Evolutionary conservation across 805 yeast genomes (phyloP), one percentile per base, ranked within the genome.

Genomic region (Naumovozyma dairenensis): DNA sequence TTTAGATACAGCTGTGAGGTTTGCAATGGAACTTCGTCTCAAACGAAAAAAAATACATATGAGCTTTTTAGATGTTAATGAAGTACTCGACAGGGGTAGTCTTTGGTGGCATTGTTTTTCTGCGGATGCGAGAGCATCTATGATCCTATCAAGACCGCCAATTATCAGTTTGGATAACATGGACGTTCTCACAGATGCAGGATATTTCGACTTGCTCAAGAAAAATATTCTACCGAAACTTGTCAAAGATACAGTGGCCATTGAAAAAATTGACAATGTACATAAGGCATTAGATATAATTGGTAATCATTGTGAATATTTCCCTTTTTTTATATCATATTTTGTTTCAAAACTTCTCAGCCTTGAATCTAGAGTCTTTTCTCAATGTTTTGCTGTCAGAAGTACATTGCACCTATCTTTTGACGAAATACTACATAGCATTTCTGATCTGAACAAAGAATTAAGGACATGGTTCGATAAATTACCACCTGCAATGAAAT

Each of bases 21-120:
- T 65, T 40, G 79, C 79, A 0, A 70, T 67, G 30, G 77, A 72
- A 25, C 44, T 74, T 47, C 82, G 82, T 0, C 56, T 80, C 5
- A 73, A 77, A 42, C 55, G 74, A 33, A 21, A 30, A 21, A 53
- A 52, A 4, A 79, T 72, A 29, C 45, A 66, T 2, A 62, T 64
- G 33, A 43, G 51, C 3, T 60, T 65, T 1, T 38, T 71, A 13
- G 25, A 59, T 0, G 42, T 46, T 0, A 53, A 47, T 4, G 77
- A 73, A 28, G 52, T 56, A 1, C 42, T 50, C 2, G 46, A 51
- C 3, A 60, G 72, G 16, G 49, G 68, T 16, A 40, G 53, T 8
- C 34, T 76, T 16, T 77, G 77, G 73, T 66, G 72, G 63, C 41
- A 57, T 12, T 64, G 75, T 30, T 44, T 42, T 27, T 33, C 44